These are phyloP conservation scores for Aspergillus pseudoglaucus DNA, from an alignment of 2,329 filamentous ascomycete species.

Conservation along the genomic window DNA sequence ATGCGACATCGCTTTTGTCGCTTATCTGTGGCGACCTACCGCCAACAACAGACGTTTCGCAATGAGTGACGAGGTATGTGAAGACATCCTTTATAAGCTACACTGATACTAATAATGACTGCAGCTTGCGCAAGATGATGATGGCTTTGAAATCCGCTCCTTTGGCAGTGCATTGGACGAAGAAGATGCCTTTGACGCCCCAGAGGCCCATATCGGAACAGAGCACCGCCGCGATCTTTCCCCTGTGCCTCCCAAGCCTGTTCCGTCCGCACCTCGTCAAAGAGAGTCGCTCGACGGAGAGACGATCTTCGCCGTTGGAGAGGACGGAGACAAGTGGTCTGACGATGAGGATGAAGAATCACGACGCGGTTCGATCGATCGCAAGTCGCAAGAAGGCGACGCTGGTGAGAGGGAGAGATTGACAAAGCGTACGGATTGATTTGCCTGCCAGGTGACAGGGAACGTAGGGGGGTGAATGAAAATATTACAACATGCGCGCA, in stretches of 20 bases:
- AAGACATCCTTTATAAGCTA: neutral
- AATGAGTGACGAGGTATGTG: slow-evolving; percentile 84
- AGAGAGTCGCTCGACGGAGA: slow-evolving; percentile 72
- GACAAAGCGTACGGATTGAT: slow-evolving; percentile 22
- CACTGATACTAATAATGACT: slow-evolving; percentile 22
- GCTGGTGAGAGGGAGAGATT: slow-evolving; percentile 44
- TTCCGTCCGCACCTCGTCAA: slow-evolving; percentile 45
- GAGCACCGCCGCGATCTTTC: slow-evolving; percentile 31
- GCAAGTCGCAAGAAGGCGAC: too few relatives aligned
- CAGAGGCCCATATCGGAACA: slow-evolving; percentile 28
- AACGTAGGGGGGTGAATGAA: too few relatives aligned
- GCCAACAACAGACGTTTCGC: slow-evolving; percentile 95
- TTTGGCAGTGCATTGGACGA: slow-evolving; percentile 70
- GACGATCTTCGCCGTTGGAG: slow-evolving; percentile 89
- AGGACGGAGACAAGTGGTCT: slow-evolving; percentile 78
- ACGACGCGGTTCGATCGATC: slow-evolving; percentile 35
- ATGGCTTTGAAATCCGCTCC: slow-evolving; percentile 93
- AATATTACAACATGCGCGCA: slow-evolving; percentile 27
- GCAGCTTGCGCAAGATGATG: slow-evolving; percentile 89
- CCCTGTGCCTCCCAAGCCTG: slow-evolving; percentile 44
- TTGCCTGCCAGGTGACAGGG: too few relatives aligned
- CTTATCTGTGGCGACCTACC: slow-evolving; percentile 93
- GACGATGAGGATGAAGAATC: slow-evolving; percentile 55
- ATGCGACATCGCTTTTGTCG: slow-evolving; percentile 84
- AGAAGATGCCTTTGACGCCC: slow-evolving; percentile 45